phyloP scores from a whole-genome alignment of 108 stramenopile genomes.

The Pseudonitzschia delicatissima region DNA sequence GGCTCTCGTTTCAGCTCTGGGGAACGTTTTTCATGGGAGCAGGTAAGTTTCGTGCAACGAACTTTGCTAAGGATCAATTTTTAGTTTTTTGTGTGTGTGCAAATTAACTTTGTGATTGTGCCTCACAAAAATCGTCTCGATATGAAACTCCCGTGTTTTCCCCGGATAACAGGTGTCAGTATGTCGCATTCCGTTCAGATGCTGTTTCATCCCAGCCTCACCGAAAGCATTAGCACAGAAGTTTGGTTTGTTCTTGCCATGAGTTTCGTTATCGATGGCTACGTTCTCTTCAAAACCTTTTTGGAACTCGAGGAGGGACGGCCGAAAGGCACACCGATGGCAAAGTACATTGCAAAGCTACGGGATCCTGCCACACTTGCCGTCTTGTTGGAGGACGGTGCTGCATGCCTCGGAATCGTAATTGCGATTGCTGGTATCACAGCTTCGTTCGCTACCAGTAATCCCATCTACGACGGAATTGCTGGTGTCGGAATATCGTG shows the following conservation, averaged over 20 bases:
- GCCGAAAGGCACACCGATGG: slow-evolving; percentile 52
- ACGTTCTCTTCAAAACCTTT: slow-evolving; percentile 79
- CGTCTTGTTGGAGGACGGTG: slow-evolving; percentile 94
- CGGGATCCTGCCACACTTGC: slow-evolving; percentile 96
- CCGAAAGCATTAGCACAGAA: slow-evolving; percentile 64
- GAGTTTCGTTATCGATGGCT: slow-evolving; percentile 86
- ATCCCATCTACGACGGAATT: slow-evolving; percentile 87
- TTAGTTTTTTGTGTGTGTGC: too few species aligned
- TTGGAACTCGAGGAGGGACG: slow-evolving; percentile 46
- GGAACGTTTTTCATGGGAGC: slow-evolving; percentile 95
- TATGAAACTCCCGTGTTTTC: slow-evolving; percentile 55
- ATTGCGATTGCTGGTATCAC: slow-evolving; percentile 92
- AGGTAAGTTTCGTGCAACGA: slow-evolving; percentile 32
- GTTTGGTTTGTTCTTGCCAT: slow-evolving; percentile 87
- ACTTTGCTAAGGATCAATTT: background rate
- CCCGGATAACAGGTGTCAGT: slow-evolving; percentile 85
- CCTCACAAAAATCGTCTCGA: background rate
- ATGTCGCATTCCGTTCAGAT: slow-evolving; percentile 80
- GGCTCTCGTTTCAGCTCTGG: slow-evolving; percentile 90
- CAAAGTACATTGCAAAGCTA: slow-evolving; percentile 62
- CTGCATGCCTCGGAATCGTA: slow-evolving; percentile 93
- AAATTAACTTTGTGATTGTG: too few species aligned
- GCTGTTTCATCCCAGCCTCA: slow-evolving; percentile 60
- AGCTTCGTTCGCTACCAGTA: slow-evolving; percentile 71
- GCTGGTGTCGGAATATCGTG: slow-evolving; percentile 89